Evolutionary conservation across 768 basidiomycete species (phyloP), one percentile per base, ranked within the genome.

Genomic region (Calvatia gigantea): DNA sequence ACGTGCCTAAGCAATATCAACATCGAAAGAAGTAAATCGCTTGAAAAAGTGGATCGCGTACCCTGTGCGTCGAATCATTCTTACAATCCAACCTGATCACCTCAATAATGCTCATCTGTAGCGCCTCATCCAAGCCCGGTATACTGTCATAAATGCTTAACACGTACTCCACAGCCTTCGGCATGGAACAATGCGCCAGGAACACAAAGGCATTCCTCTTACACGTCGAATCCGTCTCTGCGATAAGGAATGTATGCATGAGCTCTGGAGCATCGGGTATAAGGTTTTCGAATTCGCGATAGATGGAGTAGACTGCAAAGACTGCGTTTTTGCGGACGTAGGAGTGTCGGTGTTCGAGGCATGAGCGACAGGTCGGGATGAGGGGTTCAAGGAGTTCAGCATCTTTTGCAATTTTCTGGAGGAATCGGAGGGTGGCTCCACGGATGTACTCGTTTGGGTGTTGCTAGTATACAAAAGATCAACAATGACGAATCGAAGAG

Each of bases 361-460:
- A 98, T 31, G 91, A 78, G 28, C 96, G 87, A 68, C 92, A 93
- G 38, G 88, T 94, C 11, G 97, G 97, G 57, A 98, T 82, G 58
- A 98, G 84, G 23, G 97, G 97, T 74, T 98, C 97, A 23, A 98
- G 83, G 11, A 98, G 83, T 69, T 99, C 97, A 2, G 84, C 76
- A 62, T 98, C 97, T 70, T 90, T 89, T 15, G 89, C 80, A 50
- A 99, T 89, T 76, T 99, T 99, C 74, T 96, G 92, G 11, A 98
- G 81, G 75, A 95, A 96, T 23, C 97, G 89, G 31, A 98, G 83
- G 9, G 93, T 95, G n/a, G 94, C 92, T 42, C 97, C 97, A 33
- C 97, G 91, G 64, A 99, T 97, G 70, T 98, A 99, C 76, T 99
- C 97, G 65, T 99, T 98, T 7, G 96, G 95, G 65, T 99, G 97